Evolutionary conservation across 768 basidiomycete species (phyloP).

Genomic region (Megacollybia marginata): DNA sequence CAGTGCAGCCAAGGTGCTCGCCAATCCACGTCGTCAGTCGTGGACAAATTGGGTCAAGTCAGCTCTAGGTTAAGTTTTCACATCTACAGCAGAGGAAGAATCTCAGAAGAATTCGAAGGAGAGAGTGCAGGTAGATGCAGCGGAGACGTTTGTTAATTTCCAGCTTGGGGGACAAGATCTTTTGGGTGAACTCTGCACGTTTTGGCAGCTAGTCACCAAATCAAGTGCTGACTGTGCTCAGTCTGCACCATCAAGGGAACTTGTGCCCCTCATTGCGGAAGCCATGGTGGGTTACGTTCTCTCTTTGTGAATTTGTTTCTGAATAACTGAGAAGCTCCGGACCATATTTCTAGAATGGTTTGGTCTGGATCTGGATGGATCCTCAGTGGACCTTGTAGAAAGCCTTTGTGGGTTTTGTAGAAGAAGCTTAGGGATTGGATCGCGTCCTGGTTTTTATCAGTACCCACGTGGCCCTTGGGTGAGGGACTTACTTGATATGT

Average conservation of each 20-base stretch:
- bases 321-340: no score
- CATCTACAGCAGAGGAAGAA: no score
- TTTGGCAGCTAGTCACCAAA: constrained; percentile 10
- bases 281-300: constrained; percentile 7
- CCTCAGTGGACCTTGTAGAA: no score
- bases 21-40: background rate
- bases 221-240: constrained; percentile 6
- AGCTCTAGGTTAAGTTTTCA: background rate
- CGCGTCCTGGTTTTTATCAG: no score
- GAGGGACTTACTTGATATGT: no score
- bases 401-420: no score
- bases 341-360: no score
- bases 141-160: constrained; percentile 9
- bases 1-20: background rate
- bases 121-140: constrained; percentile 8
- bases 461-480: no score
- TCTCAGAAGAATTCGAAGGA: background rate
- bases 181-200: constrained; percentile 11
- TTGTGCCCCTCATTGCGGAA: constrained; percentile 10
- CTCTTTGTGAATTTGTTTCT: background rate
- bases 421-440: no score
- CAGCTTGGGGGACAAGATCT: constrained; percentile 7
- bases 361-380: no score
- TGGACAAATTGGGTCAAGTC: background rate
- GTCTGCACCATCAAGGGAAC: constrained; percentile 1